phyloP scores from a whole-genome alignment of 148 eudicot genomes.

The Chenopodium berlandieri region DNA sequence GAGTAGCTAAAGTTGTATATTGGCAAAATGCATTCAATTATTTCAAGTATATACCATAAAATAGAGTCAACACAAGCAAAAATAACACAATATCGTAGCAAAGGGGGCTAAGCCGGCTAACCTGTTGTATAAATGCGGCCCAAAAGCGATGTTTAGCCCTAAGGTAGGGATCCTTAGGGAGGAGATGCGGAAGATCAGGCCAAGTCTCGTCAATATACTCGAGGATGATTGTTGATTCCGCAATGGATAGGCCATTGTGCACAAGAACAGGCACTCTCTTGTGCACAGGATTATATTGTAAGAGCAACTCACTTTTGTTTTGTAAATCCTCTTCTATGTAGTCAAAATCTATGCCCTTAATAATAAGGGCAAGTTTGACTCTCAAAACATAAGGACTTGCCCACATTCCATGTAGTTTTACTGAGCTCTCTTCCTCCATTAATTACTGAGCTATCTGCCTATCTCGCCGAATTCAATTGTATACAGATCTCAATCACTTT shows the following conservation, averaged over 20 bases:
- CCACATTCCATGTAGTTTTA: slow-evolving; percentile 34
- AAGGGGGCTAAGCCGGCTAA: neutral
- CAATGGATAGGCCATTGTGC: slow-evolving; percentile 28
- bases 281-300: slow-evolving; percentile 32
- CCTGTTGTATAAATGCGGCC: slow-evolving; percentile 23
- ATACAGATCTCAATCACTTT: no score
- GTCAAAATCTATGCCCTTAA: slow-evolving; percentile 34
- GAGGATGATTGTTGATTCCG: slow-evolving; percentile 47
- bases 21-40: no score
- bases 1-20: no score
- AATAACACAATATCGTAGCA: no score
- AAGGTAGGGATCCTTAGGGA: slow-evolving; percentile 46
- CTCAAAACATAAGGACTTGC: slow-evolving; percentile 26
- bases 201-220: slow-evolving; percentile 54
- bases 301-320: slow-evolving; percentile 29
- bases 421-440: slow-evolving; percentile 23
- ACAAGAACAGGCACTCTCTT: slow-evolving; percentile 35
- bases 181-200: slow-evolving; percentile 29
- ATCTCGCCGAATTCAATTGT: no score
- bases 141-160: slow-evolving; percentile 51
- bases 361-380: slow-evolving; percentile 26
- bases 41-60: no score
- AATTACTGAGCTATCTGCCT: no score
- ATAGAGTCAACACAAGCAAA: no score
- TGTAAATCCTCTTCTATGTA: slow-evolving; percentile 32